These are phyloP conservation scores for Williopsis jadinii DNA, from an alignment of 1,139 yeast species.

Conservation along the genomic window DNA sequence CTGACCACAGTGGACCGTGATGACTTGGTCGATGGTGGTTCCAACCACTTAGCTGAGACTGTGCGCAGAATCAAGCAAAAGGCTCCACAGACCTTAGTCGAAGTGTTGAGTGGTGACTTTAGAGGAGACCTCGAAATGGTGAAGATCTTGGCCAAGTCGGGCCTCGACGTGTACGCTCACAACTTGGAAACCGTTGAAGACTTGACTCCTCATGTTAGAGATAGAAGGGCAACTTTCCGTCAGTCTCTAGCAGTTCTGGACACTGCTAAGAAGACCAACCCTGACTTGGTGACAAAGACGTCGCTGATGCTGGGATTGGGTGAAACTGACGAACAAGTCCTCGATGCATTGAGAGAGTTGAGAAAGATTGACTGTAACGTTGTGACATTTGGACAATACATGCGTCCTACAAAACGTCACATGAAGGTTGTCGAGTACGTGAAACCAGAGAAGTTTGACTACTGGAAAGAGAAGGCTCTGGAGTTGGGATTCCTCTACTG, in stretches of 20 bases:
- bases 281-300: conserved; percentile 81
- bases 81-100: conserved; percentile 88
- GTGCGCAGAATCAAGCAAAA: conserved; percentile 77
- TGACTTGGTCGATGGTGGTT: conserved; percentile 90
- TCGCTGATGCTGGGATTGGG: conserved; percentile 97
- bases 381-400: conserved; percentile 97
- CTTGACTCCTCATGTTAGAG: conserved; percentile 91
- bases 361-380: conserved; percentile 80
- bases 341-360: conserved; percentile 68
- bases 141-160: conserved; percentile 71
- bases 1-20: conserved; percentile 97
- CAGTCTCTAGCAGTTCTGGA: conserved; percentile 75
- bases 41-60: conserved; percentile 84
- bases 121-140: conserved; percentile 84
- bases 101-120: conserved; percentile 92
- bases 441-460: conserved; percentile 89
- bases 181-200: conserved; percentile 95
- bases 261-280: conserved; percentile 73
- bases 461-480: conserved; percentile 80
- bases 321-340: conserved; percentile 84
- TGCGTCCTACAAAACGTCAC: conserved; percentile 98
- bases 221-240: conserved; percentile 91
- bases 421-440: conserved; percentile 97
- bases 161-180: conserved; percentile 95
- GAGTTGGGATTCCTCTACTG: conserved; percentile 92